phyloP scores from a whole-genome alignment of 345 rosid species.

The Gossypioides kirkii region DNA sequence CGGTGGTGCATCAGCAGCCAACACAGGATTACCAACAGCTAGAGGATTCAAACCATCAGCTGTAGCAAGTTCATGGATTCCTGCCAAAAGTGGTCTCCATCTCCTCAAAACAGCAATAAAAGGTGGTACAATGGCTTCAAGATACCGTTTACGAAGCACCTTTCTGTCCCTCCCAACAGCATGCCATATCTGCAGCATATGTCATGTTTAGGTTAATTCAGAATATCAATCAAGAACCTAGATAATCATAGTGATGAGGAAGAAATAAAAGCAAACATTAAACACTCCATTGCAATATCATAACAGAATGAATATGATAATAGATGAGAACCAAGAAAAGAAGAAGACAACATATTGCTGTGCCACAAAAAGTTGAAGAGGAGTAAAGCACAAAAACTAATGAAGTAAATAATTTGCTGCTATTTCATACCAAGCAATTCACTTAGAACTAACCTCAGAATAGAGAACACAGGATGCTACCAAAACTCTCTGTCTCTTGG shows the following conservation, averaged over 20 bases:
- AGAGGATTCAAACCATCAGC: slow-evolving; percentile 98
- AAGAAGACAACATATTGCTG: not conserved
- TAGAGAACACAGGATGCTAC: slow-evolving; percentile 95
- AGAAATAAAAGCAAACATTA: not conserved
- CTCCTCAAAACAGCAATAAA: slow-evolving; percentile 93
- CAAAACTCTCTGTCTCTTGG: slow-evolving; percentile 93
- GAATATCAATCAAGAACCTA: not conserved
- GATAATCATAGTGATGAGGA: not conserved
- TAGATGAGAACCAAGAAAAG: slow-evolving; percentile 16
- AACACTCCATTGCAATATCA: slow-evolving; percentile 10
- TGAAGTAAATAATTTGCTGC: not conserved
- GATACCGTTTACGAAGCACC: slow-evolving; percentile 84
- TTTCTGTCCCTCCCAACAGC: slow-evolving; percentile 79
- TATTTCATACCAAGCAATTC: slow-evolving; percentile 13
- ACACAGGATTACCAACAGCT: slow-evolving; percentile 78
- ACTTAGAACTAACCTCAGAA: slow-evolving; percentile 82
- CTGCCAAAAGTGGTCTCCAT: slow-evolving; percentile 95
- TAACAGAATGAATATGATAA: slow-evolving; percentile 2
- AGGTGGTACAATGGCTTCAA: slow-evolving; percentile 90
- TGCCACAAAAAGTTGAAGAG: not conserved
- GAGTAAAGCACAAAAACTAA: not conserved
- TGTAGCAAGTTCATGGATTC: slow-evolving; percentile 95
- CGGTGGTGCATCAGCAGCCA: slow-evolving; percentile 88
- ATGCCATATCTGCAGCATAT: slow-evolving; percentile 76
- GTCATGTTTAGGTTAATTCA: not conserved